phyloP scores from a whole-genome alignment of 2,329 filamentous ascomycete species.

The Hypoxylon sp. region DNA sequence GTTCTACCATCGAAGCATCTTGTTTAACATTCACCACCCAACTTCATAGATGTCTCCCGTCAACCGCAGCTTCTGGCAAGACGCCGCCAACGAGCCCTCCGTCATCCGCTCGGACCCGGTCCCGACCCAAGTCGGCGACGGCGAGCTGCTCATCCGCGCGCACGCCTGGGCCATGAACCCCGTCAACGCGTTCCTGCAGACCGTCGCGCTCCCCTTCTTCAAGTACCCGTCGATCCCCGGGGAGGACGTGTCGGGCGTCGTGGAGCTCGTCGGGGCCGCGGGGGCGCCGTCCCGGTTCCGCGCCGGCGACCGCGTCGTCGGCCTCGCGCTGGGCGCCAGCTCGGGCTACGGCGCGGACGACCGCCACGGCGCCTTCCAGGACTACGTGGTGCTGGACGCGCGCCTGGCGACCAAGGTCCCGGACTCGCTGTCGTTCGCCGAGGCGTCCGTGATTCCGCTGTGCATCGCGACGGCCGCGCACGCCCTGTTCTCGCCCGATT shows the following conservation, averaged over 20 bases:
- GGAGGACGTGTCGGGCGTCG: slow-evolving; percentile 23
- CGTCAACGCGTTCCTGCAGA: slow-evolving; percentile 18
- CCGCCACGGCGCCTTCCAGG: slow-evolving; percentile 21
- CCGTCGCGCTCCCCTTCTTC: slow-evolving; percentile 15
- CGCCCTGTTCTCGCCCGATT: slow-evolving; percentile 19
- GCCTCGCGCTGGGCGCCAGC: background rate
- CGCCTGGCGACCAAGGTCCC: slow-evolving; percentile 11
- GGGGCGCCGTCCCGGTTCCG: slow-evolving; percentile 10
- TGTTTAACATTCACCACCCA: background rate
- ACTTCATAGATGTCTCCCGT: slow-evolving; percentile 19
- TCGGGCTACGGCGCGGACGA: background rate
- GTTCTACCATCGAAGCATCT: background rate
- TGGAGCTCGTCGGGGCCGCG: slow-evolving; percentile 17
- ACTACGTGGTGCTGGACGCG: slow-evolving; percentile 16
- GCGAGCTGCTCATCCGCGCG: slow-evolving; percentile 23
- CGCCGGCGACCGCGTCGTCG: slow-evolving; percentile 23
- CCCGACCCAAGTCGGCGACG: background rate
- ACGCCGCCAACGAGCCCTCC: slow-evolving; percentile 10
- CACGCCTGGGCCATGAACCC: slow-evolving; percentile 33
- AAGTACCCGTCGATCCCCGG: slow-evolving; percentile 22
- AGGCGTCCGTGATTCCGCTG: slow-evolving; percentile 30
- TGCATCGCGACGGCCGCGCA: slow-evolving; percentile 25
- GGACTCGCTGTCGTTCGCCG: slow-evolving; percentile 10
- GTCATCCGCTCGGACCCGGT: slow-evolving; percentile 20
- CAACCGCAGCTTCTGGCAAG: slow-evolving; percentile 36